Percentiles rank a stretch among this genome's conserved stretches.
Conservation (phyloP, 345 rosid genomes). For the Bruguiera sexangula region DNA sequence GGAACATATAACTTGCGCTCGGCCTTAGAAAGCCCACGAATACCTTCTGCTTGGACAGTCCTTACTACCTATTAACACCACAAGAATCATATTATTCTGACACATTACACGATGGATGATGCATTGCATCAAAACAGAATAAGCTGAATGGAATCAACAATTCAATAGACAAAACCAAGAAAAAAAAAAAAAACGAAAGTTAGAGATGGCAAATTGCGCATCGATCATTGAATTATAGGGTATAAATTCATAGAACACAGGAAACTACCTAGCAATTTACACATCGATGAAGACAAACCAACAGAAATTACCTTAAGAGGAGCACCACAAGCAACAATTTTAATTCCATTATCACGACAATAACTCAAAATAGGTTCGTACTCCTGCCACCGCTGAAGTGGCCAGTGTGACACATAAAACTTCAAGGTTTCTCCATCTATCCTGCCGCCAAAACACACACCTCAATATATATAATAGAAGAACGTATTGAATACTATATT, state of each 20-base stretch:
- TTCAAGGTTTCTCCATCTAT: conserved; percentile 67
- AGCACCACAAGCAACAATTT: conserved; percentile 79
- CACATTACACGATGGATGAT: neutral
- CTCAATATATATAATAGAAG: neutral
- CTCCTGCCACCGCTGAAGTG: conserved; percentile 72
- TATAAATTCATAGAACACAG: neutral
- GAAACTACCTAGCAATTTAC: neutral
- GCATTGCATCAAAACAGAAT: conserved; percentile 2
- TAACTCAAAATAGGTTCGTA: conserved; percentile 77
- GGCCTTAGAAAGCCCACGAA: conserved; percentile 71
- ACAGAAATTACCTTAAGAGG: conserved; percentile 61
- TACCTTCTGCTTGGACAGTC: conserved; percentile 91
- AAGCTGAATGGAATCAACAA: neutral
- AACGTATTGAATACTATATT: neutral
- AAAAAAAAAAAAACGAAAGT: neutral
- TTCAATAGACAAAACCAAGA: neutral
- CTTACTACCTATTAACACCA: conserved; percentile 53
- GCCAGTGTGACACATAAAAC: conserved; percentile 62
- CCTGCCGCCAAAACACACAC: conserved; percentile 42
- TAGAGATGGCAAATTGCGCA: too few species aligned
- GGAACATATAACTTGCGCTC: conserved; percentile 71
- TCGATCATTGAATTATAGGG: neutral
- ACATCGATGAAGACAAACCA: neutral
- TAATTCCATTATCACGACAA: conserved; percentile 68
- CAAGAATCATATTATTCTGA: conserved; percentile 9